Percentiles rank a stretch among this genome's conserved stretches.
Conservation (phyloP, 441 rosid species). For the Jatropha podagrica region DNA sequence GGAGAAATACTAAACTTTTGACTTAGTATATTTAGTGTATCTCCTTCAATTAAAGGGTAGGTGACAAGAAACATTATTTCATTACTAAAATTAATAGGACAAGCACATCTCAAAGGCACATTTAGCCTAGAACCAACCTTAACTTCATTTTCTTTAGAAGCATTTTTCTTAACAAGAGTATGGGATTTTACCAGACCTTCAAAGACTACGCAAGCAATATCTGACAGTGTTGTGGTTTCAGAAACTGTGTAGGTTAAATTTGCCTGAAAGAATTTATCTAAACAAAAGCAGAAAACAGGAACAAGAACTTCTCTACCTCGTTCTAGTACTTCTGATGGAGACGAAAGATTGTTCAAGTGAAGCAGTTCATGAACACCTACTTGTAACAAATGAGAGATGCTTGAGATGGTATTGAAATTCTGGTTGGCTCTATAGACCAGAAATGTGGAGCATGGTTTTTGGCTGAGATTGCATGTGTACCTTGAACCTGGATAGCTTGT, state of each 20-base stretch:
- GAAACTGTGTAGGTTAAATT: conserved; percentile 29
- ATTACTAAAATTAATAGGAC: conserved; percentile 32
- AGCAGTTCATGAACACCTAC: conserved; percentile 27
- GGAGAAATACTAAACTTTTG: conserved; percentile 35
- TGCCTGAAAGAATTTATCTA: conserved; percentile 35
- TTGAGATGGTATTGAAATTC: conserved; percentile 31
- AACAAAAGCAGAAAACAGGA: conserved; percentile 44
- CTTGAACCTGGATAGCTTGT: conserved; percentile 44
- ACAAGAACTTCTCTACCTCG: conserved; percentile 50
- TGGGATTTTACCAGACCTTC: conserved; percentile 40
- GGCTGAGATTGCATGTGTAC: conserved; percentile 41
- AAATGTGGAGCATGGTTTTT: conserved; percentile 38
- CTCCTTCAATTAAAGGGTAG: conserved; percentile 52
- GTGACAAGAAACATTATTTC: conserved; percentile 42
- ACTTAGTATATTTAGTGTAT: conserved; percentile 23
- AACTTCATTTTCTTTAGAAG: conserved; percentile 12
- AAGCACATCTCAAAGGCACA: conserved; percentile 57
- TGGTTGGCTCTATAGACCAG: conserved; percentile 46
- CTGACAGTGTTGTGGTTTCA: conserved; percentile 22
- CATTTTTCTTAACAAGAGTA: conserved; percentile 34
- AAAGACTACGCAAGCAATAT: conserved; percentile 45
- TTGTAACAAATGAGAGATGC: conserved; percentile 39
- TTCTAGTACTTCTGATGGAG: conserved; percentile 29
- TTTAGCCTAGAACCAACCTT: conserved; percentile 32
- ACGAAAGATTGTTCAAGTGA: conserved; percentile 26